phyloP scores from a whole-genome alignment of 495 filamentous ascomycete species.

The Ascodesmis nigricans region DNA sequence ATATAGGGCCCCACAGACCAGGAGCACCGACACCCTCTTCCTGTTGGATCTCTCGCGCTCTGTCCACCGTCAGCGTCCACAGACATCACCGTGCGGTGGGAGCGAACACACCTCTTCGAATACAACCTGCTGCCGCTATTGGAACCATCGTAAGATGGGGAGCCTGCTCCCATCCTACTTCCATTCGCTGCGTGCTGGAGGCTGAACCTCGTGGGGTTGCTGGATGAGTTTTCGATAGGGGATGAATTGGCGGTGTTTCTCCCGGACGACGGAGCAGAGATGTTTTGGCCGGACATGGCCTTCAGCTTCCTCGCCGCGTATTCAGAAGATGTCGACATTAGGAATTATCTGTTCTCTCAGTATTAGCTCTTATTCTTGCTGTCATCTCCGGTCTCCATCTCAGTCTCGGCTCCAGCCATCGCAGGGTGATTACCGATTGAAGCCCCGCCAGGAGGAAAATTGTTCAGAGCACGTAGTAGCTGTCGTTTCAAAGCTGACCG shows the following conservation, averaged over 20 bases:
- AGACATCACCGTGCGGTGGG: constrained; percentile 10
- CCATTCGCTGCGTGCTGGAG: constrained; percentile 47
- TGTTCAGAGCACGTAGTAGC: too few relatives aligned
- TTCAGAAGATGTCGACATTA: constrained; percentile 84
- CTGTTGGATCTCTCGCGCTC: constrained; percentile 88
- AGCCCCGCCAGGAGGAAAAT: constrained; percentile 8
- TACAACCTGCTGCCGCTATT: constrained; percentile 43
- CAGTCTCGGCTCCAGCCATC: too few relatives aligned
- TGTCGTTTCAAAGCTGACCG: too few relatives aligned
- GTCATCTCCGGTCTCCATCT: too few relatives aligned
- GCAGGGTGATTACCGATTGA: constrained; percentile 1
- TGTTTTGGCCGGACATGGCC: constrained; percentile 38
- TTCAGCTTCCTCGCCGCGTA: constrained; percentile 48
- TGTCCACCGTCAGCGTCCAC: constrained; percentile 23
- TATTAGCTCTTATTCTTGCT: not conserved
- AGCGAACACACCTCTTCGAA: constrained; percentile 61
- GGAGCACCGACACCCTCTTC: constrained; percentile 64
- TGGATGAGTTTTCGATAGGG: constrained; percentile 56
- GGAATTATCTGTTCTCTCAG: constrained; percentile 33
- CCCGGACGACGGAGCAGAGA: constrained; percentile 50
- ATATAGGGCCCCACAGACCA: constrained; percentile 85
- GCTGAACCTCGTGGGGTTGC: constrained; percentile 43
- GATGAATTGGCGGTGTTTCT: constrained; percentile 52
- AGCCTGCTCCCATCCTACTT: constrained; percentile 75
- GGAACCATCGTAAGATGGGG: constrained; percentile 76